Evolutionary conservation across 208 protist species (phyloP).

Genomic region (Leishmania gerbilli): DNA sequence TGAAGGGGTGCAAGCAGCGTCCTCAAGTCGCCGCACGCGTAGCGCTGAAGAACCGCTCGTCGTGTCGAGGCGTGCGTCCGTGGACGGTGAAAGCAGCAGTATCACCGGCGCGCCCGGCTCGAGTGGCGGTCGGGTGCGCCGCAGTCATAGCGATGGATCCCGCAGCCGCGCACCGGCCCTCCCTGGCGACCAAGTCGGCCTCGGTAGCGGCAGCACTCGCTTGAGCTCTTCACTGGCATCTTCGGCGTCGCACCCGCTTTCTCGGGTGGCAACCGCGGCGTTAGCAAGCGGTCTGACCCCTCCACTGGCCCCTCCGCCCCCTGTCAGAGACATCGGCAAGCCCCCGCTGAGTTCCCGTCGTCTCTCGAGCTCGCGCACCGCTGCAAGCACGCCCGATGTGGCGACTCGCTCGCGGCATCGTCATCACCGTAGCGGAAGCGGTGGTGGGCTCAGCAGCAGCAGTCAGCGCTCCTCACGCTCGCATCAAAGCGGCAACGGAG

Average conservation of each 20-base stretch:
- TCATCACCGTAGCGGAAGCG: constrained; percentile 27
- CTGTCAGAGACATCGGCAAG: constrained; percentile 43
- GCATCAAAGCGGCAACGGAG: constrained; percentile 2
- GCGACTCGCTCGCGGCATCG: constrained; percentile 16
- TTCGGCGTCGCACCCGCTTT: constrained; percentile 20
- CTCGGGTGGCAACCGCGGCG: constrained; percentile 3
- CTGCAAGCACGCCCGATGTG: constrained; percentile 1
- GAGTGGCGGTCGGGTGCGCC: constrained; percentile 8
- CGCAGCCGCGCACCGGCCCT: constrained; percentile 7
- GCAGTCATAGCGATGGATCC: constrained; percentile 28
- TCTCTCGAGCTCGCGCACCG: constrained; percentile 10
- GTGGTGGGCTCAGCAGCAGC: constrained; percentile 20
- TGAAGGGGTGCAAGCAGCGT: not conserved
- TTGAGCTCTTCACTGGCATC: constrained; percentile 8
- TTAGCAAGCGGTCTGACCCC: constrained; percentile 21
- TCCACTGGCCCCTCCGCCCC: constrained; percentile 27
- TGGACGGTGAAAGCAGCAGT: not conserved
- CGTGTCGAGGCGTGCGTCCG: constrained; percentile 8
- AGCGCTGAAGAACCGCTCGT: constrained; percentile 33
- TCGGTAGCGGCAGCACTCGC: not conserved
- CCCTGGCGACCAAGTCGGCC: not conserved
- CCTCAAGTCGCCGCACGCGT: constrained; percentile 21
- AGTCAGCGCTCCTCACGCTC: constrained; percentile 18
- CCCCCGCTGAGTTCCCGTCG: constrained; percentile 57
- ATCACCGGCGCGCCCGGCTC: not conserved